phyloP scores from a whole-genome alignment of 768 basidiomycete genomes.

The Russula griseocarnosa region DNA sequence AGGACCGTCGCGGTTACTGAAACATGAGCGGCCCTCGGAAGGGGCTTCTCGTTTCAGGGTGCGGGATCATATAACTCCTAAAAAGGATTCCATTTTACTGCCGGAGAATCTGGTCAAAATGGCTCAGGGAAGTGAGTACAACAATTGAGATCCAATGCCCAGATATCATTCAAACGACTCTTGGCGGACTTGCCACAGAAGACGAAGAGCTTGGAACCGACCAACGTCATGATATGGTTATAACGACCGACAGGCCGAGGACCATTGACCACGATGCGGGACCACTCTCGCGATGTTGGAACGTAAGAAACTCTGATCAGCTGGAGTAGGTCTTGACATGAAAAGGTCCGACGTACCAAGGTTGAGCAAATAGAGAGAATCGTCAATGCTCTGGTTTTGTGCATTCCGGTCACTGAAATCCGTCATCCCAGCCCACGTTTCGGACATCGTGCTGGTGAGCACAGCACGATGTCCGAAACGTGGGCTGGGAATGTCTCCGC shows the following conservation, averaged over 20 bases:
- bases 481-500: slow-evolving; percentile 80
- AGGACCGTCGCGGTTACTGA: no score
- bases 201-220: slow-evolving; percentile 84
- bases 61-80: slow-evolving; percentile 79
- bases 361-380: slow-evolving; percentile 40
- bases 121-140: slow-evolving; percentile 43
- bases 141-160: slow-evolving; percentile 93
- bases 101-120: slow-evolving; percentile 8
- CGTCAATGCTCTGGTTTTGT: slow-evolving; percentile 75
- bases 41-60: slow-evolving; percentile 55
- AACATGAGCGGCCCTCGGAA: slow-evolving; percentile 87
- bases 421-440: slow-evolving; percentile 90
- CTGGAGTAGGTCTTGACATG: no score
- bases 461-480: slow-evolving; percentile 91
- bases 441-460: slow-evolving; percentile 56
- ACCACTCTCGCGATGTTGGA: slow-evolving; percentile 92
- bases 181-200: slow-evolving; percentile 98
- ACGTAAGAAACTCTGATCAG: not conserved
- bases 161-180: slow-evolving; percentile 88
- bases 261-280: slow-evolving; percentile 72
- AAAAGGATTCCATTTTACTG: slow-evolving; percentile 74
- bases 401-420: slow-evolving; percentile 49
- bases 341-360: no score
- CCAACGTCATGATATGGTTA: slow-evolving; percentile 93
- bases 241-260: slow-evolving; percentile 83